Percentiles rank a stretch among this genome's conserved stretches.
Conservation (phyloP, 2,329 filamentous ascomycete species). For the Aspergillus phoenicis region DNA sequence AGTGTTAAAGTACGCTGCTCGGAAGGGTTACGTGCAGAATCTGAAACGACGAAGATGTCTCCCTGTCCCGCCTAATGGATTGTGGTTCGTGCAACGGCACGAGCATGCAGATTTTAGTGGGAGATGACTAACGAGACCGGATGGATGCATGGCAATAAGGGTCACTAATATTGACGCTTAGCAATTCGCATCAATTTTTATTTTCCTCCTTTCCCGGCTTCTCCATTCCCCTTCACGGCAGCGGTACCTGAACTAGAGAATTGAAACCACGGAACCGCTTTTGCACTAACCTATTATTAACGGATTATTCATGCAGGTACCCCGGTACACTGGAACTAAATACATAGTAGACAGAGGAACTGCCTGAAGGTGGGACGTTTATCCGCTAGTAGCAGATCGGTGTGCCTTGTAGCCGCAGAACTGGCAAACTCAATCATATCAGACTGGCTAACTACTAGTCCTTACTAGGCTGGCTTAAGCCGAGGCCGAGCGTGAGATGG, state of each 20-base stretch:
- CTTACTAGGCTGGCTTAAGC: background rate
- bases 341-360: background rate
- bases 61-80: background rate
- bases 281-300: slow-evolving; percentile 5
- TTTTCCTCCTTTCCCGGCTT: background rate
- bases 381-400: slow-evolving; percentile 6
- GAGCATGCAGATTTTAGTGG: background rate
- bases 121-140: background rate
- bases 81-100: slow-evolving; percentile 1
- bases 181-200: background rate
- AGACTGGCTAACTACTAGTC: background rate
- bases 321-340: background rate
- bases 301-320: slow-evolving; percentile 4
- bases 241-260: slow-evolving; percentile 1
- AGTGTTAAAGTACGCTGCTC: slow-evolving; percentile 2
- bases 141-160: background rate
- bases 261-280: background rate
- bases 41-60: slow-evolving; percentile 17
- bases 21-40: slow-evolving; percentile 18
- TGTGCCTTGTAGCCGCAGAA: slow-evolving; percentile 1
- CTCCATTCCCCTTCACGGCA: background rate
- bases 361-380: background rate
- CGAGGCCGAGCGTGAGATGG: background rate
- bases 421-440: slow-evolving; percentile 10
- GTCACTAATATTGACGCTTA: background rate